A percentile compares a stretch with the other conserved stretches of the same genome.
These are phyloP conservation scores for Aspergillus pseudotamarii DNA, from an alignment of 2,329 filamentous ascomycete species.

Conservation along the genomic window DNA sequence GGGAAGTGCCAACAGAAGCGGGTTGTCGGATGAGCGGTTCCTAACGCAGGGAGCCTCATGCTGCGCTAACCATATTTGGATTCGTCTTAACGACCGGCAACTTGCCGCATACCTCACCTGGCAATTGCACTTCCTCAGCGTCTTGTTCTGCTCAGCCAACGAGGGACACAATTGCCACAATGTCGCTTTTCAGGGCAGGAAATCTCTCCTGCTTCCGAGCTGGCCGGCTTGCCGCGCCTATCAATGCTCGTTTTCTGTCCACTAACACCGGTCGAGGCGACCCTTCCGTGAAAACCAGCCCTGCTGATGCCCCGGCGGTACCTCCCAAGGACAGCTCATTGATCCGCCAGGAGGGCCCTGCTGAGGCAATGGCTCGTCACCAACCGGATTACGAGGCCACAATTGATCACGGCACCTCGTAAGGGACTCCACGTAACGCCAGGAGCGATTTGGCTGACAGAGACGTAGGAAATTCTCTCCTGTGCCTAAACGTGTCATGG, in stretches of 20 bases:
- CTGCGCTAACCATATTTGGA: constrained; percentile 40
- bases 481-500: constrained; percentile 83
- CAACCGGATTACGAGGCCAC: constrained; percentile 79
- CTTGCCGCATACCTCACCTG: constrained; percentile 36
- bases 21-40: constrained; percentile 40
- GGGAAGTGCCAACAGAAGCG: constrained; percentile 39
- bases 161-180: constrained; percentile 42
- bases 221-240: constrained; percentile 30
- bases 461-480: constrained; percentile 78
- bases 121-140: constrained; percentile 35
- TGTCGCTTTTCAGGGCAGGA: constrained; percentile 68
- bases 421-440: constrained; percentile 40
- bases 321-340: constrained; percentile 46
- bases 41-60: constrained; percentile 28
- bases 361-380: constrained; percentile 61
- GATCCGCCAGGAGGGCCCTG: constrained; percentile 54
- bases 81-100: constrained; percentile 34
- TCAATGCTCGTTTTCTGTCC: constrained; percentile 43
- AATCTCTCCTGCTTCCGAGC: constrained; percentile 38
- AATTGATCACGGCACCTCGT: constrained; percentile 91
- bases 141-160: constrained; percentile 22
- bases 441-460: constrained; percentile 29
- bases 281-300: constrained; percentile 58
- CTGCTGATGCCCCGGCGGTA: constrained; percentile 47
- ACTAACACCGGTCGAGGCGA: constrained; percentile 48